phyloP scores from a whole-genome alignment of 352 stramenopile genomes.

The Globisporangium perplexum region DNA sequence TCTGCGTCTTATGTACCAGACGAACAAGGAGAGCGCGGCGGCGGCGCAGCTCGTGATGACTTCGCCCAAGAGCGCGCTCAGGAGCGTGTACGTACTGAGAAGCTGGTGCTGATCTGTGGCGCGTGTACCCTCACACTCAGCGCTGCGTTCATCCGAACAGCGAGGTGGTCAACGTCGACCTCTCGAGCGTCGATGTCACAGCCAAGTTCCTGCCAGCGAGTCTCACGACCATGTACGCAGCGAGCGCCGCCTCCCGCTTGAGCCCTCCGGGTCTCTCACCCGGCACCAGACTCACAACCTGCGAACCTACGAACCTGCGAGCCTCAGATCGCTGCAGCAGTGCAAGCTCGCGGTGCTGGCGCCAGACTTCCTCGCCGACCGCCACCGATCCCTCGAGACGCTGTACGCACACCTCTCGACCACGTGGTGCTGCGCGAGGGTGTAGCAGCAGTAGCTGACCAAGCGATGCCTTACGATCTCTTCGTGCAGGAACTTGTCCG shows the following conservation, averaged over 20 bases:
- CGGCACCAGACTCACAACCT: too few species aligned
- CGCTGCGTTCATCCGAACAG: conserved; percentile 7
- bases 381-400: not conserved
- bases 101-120: not conserved
- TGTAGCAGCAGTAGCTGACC: too few species aligned
- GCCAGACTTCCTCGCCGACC: conserved; percentile 21
- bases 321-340: conserved; percentile 12
- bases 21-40: conserved; percentile 31
- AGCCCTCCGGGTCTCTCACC: too few species aligned
- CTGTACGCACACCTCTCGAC: not conserved
- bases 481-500: conserved; percentile 16
- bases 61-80: conserved; percentile 21
- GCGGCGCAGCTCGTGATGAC: conserved; percentile 28
- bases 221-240: conserved; percentile 33
- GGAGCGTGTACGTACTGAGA: conserved; percentile 22
- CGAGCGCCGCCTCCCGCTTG: too few species aligned
- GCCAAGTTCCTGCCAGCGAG: conserved; percentile 35
- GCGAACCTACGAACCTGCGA: too few species aligned
- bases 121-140: not conserved
- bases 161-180: conserved; percentile 34
- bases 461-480: conserved; percentile 6
- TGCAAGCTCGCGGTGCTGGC: conserved; percentile 37
- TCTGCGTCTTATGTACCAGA: conserved; percentile 19
- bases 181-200: conserved; percentile 24
- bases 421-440: not conserved